Evolutionary conservation across 371 early-diverging fungal species (phyloP).

Genomic region (Circinella minor): DNA sequence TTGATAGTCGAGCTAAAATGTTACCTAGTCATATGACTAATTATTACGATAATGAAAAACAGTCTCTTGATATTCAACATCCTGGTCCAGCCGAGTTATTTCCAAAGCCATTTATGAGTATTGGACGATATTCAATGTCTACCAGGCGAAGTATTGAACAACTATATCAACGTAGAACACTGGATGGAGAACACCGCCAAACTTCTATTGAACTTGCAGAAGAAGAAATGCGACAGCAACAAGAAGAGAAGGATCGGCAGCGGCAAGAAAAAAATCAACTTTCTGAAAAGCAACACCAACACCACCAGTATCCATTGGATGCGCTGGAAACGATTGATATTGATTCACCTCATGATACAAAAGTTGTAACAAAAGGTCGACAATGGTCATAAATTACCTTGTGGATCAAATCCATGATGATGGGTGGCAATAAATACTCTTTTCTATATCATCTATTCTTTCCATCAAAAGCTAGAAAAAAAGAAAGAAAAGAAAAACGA

Average conservation of each 20-base stretch:
- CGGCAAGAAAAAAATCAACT: too few relatives aligned
- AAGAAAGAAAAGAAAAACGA: too few relatives aligned
- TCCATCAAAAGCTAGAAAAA: too few relatives aligned
- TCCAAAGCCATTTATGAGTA: neutral
- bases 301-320: neutral
- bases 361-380: neutral
- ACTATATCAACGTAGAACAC: neutral
- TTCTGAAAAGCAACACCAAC: neutral
- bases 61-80: slow-evolving; percentile 22
- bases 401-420: too few relatives aligned
- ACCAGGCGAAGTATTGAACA: slow-evolving; percentile 4
- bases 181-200: neutral
- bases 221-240: slow-evolving; percentile 3
- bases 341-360: neutral
- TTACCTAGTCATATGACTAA: slow-evolving; percentile 18
- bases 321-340: slow-evolving; percentile 1
- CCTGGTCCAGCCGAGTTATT: slow-evolving; percentile 1
- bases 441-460: too few relatives aligned
- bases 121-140: neutral
- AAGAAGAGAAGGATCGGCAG: neutral
- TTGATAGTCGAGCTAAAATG: slow-evolving; percentile 25
- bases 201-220: neutral
- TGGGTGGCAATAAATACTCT: too few relatives aligned
- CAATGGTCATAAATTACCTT: neutral
- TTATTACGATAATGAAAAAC: slow-evolving; percentile 33